Evolutionary conservation across 345 rosid genomes (phyloP).

Genomic region (Isatis tinctoria): DNA sequence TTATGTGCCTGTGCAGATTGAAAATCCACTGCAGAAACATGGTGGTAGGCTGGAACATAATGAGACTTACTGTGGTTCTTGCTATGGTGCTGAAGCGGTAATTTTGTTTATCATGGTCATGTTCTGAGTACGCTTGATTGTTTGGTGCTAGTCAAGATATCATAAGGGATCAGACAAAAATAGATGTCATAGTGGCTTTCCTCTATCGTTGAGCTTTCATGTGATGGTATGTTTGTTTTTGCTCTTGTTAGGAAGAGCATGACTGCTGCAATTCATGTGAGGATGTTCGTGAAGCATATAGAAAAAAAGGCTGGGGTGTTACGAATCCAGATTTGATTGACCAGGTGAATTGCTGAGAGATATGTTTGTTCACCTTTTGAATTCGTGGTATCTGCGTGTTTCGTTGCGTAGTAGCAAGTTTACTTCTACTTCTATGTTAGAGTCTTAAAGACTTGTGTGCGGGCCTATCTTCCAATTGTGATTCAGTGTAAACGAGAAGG

Average conservation of each 20-base stretch:
- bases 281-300: conserved; percentile 93
- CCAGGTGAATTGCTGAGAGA: conserved; percentile 52
- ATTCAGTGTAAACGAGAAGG: conserved; percentile 94
- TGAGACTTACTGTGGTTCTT: conserved; percentile 93
- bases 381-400: neutral
- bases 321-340: conserved; percentile 78
- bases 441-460: neutral
- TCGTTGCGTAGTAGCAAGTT: neutral
- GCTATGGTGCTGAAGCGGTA: conserved; percentile 89
- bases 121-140: neutral
- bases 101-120: conserved; percentile 1
- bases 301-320: conserved; percentile 91
- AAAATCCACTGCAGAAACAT: conserved; percentile 88
- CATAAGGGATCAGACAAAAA: neutral
- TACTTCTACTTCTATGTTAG: neutral
- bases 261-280: conserved; percentile 88
- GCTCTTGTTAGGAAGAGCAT: conserved; percentile 55
- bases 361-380: neutral
- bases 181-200: neutral
- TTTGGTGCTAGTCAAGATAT: neutral
- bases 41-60: conserved; percentile 98
- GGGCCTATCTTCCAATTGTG: neutral
- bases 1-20: conserved; percentile 55
- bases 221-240: neutral
- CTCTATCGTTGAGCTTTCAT: neutral